Percentiles rank a stretch among this genome's conserved stretches.
These are phyloP conservation scores for Citrullus amarus DNA, from an alignment of 306 rosid genomes.

Conservation along the genomic window DNA sequence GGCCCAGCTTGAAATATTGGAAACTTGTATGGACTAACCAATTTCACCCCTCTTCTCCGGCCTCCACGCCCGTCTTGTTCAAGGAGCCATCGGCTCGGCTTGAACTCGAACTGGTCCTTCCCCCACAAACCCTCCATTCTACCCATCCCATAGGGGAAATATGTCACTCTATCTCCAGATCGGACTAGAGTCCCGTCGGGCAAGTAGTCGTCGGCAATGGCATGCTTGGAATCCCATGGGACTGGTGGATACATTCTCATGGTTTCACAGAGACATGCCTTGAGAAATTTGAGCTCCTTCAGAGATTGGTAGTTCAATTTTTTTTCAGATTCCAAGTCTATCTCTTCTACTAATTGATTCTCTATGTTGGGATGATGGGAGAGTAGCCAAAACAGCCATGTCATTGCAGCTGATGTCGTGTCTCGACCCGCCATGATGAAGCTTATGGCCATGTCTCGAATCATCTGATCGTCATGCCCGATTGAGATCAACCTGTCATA, in stretches of 20 bases:
- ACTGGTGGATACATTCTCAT: slow-evolving; percentile 89
- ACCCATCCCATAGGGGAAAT: slow-evolving; percentile 91
- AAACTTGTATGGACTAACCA: slow-evolving; percentile 45
- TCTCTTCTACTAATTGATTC: slow-evolving; percentile 37
- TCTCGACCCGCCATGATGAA: slow-evolving; percentile 91
- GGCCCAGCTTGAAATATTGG: slow-evolving; percentile 94
- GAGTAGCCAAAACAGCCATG: slow-evolving; percentile 83
- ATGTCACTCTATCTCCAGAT: slow-evolving; percentile 77
- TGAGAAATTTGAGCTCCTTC: slow-evolving; percentile 34
- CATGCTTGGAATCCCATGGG: slow-evolving; percentile 91
- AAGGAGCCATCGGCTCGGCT: slow-evolving; percentile 65
- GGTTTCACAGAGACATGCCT: slow-evolving; percentile 70
- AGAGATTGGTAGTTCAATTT: slow-evolving; percentile 30
- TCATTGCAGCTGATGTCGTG: slow-evolving; percentile 84
- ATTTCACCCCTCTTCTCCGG: slow-evolving; percentile 18
- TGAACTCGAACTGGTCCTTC: slow-evolving; percentile 51
- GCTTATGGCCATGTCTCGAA: slow-evolving; percentile 70
- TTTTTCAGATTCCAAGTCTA: not conserved
- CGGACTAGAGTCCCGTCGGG: slow-evolving; percentile 56
- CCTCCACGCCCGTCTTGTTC: slow-evolving; percentile 17
- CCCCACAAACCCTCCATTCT: slow-evolving; percentile 85
- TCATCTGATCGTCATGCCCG: slow-evolving; percentile 45
- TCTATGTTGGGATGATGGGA: slow-evolving; percentile 29
- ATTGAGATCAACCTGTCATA: slow-evolving; percentile 12
- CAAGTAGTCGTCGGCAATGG: slow-evolving; percentile 37